Evolutionary conservation across 805 yeast species (phyloP).

Genomic region (Candida vaughaniae): DNA sequence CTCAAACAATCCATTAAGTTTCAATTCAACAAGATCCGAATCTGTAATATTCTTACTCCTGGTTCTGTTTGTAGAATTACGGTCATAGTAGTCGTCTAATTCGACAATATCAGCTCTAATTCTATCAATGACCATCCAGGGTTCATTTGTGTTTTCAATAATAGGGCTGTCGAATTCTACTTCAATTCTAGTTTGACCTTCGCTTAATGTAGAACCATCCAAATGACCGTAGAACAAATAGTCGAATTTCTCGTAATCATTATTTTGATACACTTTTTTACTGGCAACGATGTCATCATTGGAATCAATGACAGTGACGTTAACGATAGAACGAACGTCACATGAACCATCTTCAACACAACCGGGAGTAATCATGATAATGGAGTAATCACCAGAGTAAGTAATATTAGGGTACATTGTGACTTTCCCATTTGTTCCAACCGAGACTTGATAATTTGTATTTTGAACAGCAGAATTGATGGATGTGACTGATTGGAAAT

Average conservation of each 20-base stretch:
- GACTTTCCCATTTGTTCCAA: slow-evolving; percentile 34
- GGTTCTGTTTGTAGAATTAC: slow-evolving; percentile 28
- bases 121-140: slow-evolving; percentile 71
- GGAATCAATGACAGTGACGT: slow-evolving; percentile 62
- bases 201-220: slow-evolving; percentile 34
- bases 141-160: slow-evolving; percentile 16
- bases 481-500: slow-evolving; percentile 25
- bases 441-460: slow-evolving; percentile 29
- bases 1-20: slow-evolving; percentile 79
- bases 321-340: slow-evolving; percentile 67
- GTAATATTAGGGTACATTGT: slow-evolving; percentile 67
- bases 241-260: slow-evolving; percentile 78
- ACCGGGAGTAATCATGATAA: slow-evolving; percentile 83
- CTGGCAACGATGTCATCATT: slow-evolving; percentile 44
- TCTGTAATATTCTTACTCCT: slow-evolving; percentile 8
- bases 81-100: slow-evolving; percentile 40
- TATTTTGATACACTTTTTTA: slow-evolving; percentile 70
- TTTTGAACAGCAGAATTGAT: slow-evolving; percentile 9
- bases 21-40: slow-evolving; percentile 24
- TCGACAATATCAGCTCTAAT: slow-evolving; percentile 49
- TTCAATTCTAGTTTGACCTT: slow-evolving; percentile 30
- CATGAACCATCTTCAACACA: slow-evolving; percentile 72
- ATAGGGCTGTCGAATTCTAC: slow-evolving; percentile 26
- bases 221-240: slow-evolving; percentile 69
- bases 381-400: slow-evolving; percentile 70